Evolutionary conservation across 148 eudicot genomes (phyloP), one percentile per base, ranked within the genome.

Genomic region (Rhododendron molle): DNA sequence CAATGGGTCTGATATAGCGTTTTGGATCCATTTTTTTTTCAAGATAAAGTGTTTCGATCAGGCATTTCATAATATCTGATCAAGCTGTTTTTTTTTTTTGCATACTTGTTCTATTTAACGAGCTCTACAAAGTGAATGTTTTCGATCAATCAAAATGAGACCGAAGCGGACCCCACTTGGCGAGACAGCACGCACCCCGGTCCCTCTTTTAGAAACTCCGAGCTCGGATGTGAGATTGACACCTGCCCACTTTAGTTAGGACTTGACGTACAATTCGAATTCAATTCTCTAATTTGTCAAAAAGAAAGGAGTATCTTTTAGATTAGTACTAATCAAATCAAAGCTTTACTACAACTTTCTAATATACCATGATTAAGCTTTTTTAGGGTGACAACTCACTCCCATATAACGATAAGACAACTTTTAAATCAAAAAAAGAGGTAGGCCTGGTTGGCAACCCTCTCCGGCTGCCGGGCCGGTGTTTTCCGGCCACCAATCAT

Each of bases 401-500:
- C 78, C 85, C 82, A 76, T 36, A 84, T 49, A 73, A 84, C 26
- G 58, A 73, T 46, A 67, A 84, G 80, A 84, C 80, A 74, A 84
- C 85, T 84, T 74, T 84, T 34, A 23, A 32, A 26, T 40, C 44
- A 40, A 6, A 28, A 7, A 54, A 65, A 44, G 77, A 32, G 43
- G 5, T 46, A 32, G 3, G 62, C 15, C 74, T 82, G 13, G 76
- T 43, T 82, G 76, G 84, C 84, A 52, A 44, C 52, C 36, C 76
- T 82, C 76, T 18, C 56, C 56, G 56, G 56, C 47, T 81, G 56
- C 36, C 12, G 46, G 40, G 34, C 81, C 5, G 36, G 76, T 78
- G 86, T 87, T 87, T 87, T 83, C 86, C 83, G 83, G 88, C 88
- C 73, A 83, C 32, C 86, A 87, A 78, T 87, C 85, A 87, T 69